Conservation (phyloP, 2,329 filamentous ascomycete species). For the Chaetomium sp. region DNA sequence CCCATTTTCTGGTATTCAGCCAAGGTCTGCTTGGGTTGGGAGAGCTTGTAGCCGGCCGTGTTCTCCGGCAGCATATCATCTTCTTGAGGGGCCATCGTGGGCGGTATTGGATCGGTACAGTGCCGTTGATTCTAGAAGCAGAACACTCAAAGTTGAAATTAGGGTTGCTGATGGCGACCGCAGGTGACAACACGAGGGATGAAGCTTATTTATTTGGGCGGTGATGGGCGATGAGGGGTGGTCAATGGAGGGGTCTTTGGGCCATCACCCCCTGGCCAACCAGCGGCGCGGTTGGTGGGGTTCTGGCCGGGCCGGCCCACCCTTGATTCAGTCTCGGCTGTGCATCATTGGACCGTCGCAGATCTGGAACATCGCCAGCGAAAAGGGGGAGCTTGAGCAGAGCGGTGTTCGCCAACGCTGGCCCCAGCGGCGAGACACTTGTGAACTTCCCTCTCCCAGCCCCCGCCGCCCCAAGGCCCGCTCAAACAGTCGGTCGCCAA, state of each 20-base stretch:
- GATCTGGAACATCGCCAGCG: conserved; percentile 17
- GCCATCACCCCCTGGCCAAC: conserved; percentile 13
- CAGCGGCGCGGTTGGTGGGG: conserved; percentile 16
- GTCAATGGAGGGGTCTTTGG: conserved; percentile 16
- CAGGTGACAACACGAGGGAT: conserved; percentile 13
- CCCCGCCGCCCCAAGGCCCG: not conserved
- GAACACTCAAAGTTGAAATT: not conserved
- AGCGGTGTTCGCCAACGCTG: too few relatives aligned
- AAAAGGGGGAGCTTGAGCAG: not conserved
- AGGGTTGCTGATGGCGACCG: conserved; percentile 1
- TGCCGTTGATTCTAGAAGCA: not conserved
- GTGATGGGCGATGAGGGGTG: conserved; percentile 21
- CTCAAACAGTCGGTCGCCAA: not conserved
- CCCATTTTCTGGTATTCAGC: conserved; percentile 92
- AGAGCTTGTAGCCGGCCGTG: conserved; percentile 96
- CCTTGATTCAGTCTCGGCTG: not conserved
- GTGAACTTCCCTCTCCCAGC: not conserved
- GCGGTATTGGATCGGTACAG: not conserved
- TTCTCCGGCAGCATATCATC: conserved; percentile 82
- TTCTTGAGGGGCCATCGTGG: conserved; percentile 61
- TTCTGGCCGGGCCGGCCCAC: conserved; percentile 10
- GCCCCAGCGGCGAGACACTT: too few relatives aligned
- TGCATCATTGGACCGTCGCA: conserved; percentile 17
- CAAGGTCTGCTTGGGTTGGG: conserved; percentile 92
- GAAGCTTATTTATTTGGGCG: conserved; percentile 23